Evolutionary conservation across 257 asterid species (phyloP).

Genomic region (Solanum neorickii): DNA sequence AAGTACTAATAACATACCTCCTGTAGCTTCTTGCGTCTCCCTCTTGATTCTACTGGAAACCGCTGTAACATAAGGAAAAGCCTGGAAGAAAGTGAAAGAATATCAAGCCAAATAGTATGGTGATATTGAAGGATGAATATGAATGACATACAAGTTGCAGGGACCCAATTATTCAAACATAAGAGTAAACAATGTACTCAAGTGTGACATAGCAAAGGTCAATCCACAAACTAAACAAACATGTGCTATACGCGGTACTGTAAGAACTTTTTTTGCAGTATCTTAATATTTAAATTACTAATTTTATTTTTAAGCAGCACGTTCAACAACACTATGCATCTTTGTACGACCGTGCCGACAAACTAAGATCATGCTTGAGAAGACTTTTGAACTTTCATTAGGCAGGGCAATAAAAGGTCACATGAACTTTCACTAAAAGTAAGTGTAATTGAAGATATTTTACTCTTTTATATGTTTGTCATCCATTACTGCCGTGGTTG

Average conservation of each 20-base stretch:
- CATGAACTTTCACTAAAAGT: background rate
- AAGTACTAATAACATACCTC: conserved; percentile 39
- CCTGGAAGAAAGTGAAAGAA: conserved; percentile 29
- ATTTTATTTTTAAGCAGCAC: background rate
- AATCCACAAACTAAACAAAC: background rate
- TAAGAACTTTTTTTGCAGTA: background rate
- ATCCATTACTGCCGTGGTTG: background rate
- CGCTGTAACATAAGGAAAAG: conserved; percentile 85
- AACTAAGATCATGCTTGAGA: background rate
- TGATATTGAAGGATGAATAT: background rate
- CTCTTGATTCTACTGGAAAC: conserved; percentile 95
- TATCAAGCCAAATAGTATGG: background rate
- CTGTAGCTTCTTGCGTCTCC: conserved; percentile 93
- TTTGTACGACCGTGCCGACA: background rate
- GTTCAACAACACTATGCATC: background rate
- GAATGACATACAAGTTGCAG: background rate
- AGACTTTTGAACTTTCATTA: background rate
- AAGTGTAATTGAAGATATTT: background rate
- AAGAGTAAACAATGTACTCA: background rate
- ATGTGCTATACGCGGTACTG: background rate
- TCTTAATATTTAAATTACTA: background rate
- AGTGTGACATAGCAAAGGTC: background rate
- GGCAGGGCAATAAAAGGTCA: background rate
- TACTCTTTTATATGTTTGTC: background rate
- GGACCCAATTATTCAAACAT: background rate